phyloP scores from a whole-genome alignment of 495 filamentous ascomycete species.

The Daldinia loculata region DNA sequence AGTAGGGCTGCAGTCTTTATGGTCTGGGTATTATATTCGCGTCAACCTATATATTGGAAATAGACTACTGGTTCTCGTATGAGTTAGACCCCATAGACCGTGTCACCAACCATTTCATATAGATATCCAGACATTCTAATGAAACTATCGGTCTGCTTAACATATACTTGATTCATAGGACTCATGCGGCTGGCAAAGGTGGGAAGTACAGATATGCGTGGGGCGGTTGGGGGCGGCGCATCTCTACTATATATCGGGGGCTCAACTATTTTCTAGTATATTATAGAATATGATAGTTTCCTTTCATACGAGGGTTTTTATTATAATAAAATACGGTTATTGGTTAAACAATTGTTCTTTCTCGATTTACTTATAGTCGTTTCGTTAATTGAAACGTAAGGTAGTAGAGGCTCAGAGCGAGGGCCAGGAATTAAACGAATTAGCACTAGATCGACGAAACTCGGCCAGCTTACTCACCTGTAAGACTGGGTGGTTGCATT shows the following conservation, averaged over 20 bases:
- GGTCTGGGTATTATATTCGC: background rate
- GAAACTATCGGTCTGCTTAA: background rate
- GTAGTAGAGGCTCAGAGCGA: background rate
- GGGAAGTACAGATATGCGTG: background rate
- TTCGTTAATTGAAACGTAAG: background rate
- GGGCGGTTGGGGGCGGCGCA: background rate
- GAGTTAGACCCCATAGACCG: background rate
- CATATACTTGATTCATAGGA: background rate
- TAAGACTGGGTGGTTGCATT: background rate
- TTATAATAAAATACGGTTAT: background rate
- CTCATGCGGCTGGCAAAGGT: background rate
- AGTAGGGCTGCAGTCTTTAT: constrained; percentile 1
- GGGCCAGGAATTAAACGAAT: background rate
- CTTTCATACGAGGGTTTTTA: background rate
- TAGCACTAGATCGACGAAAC: background rate
- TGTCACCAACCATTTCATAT: background rate
- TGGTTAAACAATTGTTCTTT: background rate
- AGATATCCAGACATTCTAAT: background rate
- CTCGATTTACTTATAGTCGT: no score
- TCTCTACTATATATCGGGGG: background rate
- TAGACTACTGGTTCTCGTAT: background rate
- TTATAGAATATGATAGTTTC: background rate
- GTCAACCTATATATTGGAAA: no score
- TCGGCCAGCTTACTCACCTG: background rate
- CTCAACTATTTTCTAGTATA: background rate